These are phyloP conservation scores for Kalmusia sp. DNA, from an alignment of 2,329 filamentous ascomycete species.

Conservation along the genomic window DNA sequence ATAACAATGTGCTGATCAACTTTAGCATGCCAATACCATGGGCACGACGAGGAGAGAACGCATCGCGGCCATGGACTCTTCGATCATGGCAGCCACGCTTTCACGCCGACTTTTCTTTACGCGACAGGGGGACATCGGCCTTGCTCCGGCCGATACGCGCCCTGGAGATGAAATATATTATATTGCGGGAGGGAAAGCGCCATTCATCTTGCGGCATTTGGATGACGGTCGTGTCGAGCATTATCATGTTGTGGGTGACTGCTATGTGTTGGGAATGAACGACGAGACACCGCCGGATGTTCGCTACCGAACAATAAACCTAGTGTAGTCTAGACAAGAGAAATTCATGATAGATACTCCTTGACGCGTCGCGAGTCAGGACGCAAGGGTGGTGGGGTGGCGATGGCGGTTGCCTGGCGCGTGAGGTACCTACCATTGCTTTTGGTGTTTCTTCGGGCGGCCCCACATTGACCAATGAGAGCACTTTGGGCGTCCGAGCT, in stretches of 20 bases:
- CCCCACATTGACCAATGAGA: slow-evolving; percentile 3
- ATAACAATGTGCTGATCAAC: not conserved
- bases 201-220: slow-evolving; percentile 14
- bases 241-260: slow-evolving; percentile 18
- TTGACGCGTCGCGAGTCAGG: not conserved
- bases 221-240: not conserved
- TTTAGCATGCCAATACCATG: not conserved
- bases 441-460: not conserved
- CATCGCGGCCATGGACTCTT: slow-evolving; percentile 5
- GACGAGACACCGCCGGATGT: not conserved
- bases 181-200: slow-evolving; percentile 17
- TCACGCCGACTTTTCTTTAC: slow-evolving; percentile 14
- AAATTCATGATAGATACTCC: not conserved
- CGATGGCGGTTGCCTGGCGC: slow-evolving; percentile 4
- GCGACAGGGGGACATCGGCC: slow-evolving; percentile 1
- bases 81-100: slow-evolving; percentile 15
- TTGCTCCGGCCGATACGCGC: slow-evolving; percentile 11
- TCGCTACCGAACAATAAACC: not conserved
- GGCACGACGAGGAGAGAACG: not conserved
- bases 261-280: slow-evolving; percentile 13
- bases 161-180: slow-evolving; percentile 17
- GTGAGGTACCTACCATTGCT: not conserved
- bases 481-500: not conserved
- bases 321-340: not conserved
- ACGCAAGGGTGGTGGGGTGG: slow-evolving; percentile 2